Evolutionary conservation across 2,329 filamentous ascomycete species (phyloP), one percentile per base, ranked within the genome.

Genomic region (Cytospora schulzeri): DNA sequence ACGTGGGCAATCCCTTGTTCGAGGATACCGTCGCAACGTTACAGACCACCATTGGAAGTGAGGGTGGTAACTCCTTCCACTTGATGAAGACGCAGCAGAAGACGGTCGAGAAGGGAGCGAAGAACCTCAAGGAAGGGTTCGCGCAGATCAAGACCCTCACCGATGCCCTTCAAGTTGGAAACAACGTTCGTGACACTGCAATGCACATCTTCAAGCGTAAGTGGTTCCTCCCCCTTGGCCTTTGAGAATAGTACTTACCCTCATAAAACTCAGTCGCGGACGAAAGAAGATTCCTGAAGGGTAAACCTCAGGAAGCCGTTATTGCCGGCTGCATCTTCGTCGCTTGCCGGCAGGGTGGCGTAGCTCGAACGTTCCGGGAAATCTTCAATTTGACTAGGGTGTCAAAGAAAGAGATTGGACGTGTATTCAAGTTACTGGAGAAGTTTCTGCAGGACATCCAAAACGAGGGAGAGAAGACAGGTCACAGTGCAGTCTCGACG

Each of bases 301-400:
- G 93, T 74, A 99, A 99, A 79, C 90, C 91, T 0, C 91, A 93
- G 74, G 94, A 98, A 71, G 91, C 92, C 63, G 90, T 99, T 70
- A 94, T 98, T 70, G 95, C 95, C 6, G 93, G 93, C 8, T 97
- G 93, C 78, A 95, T 99, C 77, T 98, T 99, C 81, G 94, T 99
- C 71, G 93, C 95, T 50, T 98, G 94, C 76, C 92, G 95, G 53
- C 92, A 97, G 77, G 91, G 92, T 73, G 87, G 88, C 67, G 90
- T 93, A 33, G 90, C 91, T 5, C 91, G 95, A 69, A 96, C 93
- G 4, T 99, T 99, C 80, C 88, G 91, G 57, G 96, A 99, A 76
- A 95, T 99, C 72, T 96, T 91, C 79, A 90, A 92, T 67, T 83
- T 98, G 75, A 99, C 95, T 11, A 92, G 91, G 70, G 94, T 99